Evolutionary conservation across 805 yeast genomes (phyloP), one percentile per base, ranked within the genome.

Genomic region (Barnettozyma siamensis): DNA sequence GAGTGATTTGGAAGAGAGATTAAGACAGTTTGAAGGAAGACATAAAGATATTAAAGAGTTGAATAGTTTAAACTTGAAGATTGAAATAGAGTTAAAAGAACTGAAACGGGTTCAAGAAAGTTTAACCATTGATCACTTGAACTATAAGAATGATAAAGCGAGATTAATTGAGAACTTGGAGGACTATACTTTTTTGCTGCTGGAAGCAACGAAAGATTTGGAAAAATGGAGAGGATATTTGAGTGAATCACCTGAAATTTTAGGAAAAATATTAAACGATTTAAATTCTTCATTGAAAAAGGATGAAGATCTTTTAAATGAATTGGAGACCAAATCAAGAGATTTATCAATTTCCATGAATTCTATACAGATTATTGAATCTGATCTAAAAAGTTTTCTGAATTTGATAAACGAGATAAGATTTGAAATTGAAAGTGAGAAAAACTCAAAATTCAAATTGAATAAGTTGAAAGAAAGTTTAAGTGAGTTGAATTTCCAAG

Each of bases 141-240:
- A 69, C 34, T 85, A 85, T 60, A 82, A 78, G 59, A 62, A 69
- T 15, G 79, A 79, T 37, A 86, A 85, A 57, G 62, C 67, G n/a
- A 61, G 73, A 31, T 57, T 83, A 40, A 68, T 80, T 15, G 73
- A 74, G 35, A 73, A 76, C 41, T 59, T 83, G 8, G 87, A 84
- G 49, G 80, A 78, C 45, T 72, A 73, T 41, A 77, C 75, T 43
- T 78, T 75, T 42, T 60, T 78, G 33, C 64, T 78, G 15, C 61
- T 75, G 12, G 87, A 81, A 42, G 58, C 77, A 2, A 74, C 71
- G 40, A 73, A 75, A 37, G 81, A 78, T 38, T 60, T 78, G 18
- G 86, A 79, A 28, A 76, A 74, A 46, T 63, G 85, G 40, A 70
- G 73, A 43, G 72, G 73, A 26, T 83, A 81, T 51, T 67, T 80